Evolutionary conservation across 1,139 yeast species (phyloP), one percentile per base, ranked within the genome.

Genomic region (Zhuliangozyma blackwelliae): DNA sequence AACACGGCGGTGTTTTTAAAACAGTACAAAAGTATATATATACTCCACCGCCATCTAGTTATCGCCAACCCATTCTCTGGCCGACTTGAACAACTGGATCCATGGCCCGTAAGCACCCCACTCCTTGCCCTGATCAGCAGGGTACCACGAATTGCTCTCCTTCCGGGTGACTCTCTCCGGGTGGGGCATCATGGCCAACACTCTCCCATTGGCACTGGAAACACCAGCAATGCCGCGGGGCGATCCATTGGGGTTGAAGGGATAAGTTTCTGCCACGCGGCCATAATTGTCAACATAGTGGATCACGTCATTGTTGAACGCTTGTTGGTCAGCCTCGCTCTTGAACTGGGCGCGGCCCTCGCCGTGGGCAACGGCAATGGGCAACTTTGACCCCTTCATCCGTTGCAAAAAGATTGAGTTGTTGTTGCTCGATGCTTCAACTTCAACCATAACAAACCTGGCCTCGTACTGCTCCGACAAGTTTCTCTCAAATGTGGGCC

Each of bases 171-270:
- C 94, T 68, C 99, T 87, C 65, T 94, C 99, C 21, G 99, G 98
- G 59, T 94, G 99, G 33, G 99, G 99, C 99, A 94, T 94, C 89
- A 94, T 79, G 3, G 97, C 97, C 54, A 94, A 71, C 5, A 94
- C 97, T 61, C 98, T 81, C 48, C 98, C 98, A 55, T 87, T 87
- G 40, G 85, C 86, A 36, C 92, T 80, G 46, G 85, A 74, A 44
- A 94, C 79, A 72, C 97, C 99, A 31, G 97, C 86, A 54, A 94
- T 86, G 64, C 96, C 97, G 38, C 76, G 77, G 33, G 94, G 88
- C 16, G 97, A 87, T 29, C 99, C 99, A 63, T 94, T 94, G 41
- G 98, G 98, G 69, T 92, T 92, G 68, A 73, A 85, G 47, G 99
- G 99, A 59, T 85, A 92, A 52, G 69, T 73, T 56, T 79, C 83